Evolutionary conservation across 495 filamentous ascomycete species (phyloP), one percentile per base, ranked within the genome.

Genomic region (Daldinia childiae): DNA sequence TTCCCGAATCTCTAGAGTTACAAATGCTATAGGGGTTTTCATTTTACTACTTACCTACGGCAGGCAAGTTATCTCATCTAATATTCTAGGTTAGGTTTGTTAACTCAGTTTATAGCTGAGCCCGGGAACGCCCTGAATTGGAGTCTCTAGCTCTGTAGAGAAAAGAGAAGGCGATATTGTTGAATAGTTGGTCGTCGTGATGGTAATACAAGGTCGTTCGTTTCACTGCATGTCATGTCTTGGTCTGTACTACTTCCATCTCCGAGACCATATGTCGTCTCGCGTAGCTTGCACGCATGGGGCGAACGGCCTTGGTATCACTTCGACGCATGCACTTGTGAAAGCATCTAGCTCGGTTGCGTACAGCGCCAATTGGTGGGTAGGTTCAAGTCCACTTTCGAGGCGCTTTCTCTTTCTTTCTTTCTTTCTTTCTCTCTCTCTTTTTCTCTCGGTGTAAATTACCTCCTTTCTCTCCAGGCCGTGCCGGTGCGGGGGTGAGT

Each of bases 361-460:
- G 61, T 71, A 68, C 70, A 64, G 51, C 58, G 63, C 66, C 76
- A 77, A 76, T 77, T 74, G 73, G 76, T 72, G 58, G 68, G 56
- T 59, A 58, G 71, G 61, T 69, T 57, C 62, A 51, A 34, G 50
- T 66, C 68, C 55, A 50, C 63, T 54, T 63, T 70, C 58, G 48
- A 61, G 65, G 52, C 64, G 60, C 39, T 50, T 24, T 4, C 43
- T 48, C 4, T 48, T 24, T 24, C n/a, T 3, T 26, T 59, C 12
- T 30, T 27, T 27, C 27, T 36, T 38, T 59, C 24, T 54, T 19
- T 19, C 45, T 43, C 34, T 19, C n/a, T 17, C 2, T 43, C 15
- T 19, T 9, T 17, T n/a, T 19, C 43, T 48, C 19, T 62, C 26
- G 19, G 19, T 67, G 60, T 71, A 36, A 54, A 62, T 57, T 69